Evolutionary conservation across 1,139 yeast genomes (phyloP), one percentile per base, ranked within the genome.

Genomic region (Candida mesenterica): DNA sequence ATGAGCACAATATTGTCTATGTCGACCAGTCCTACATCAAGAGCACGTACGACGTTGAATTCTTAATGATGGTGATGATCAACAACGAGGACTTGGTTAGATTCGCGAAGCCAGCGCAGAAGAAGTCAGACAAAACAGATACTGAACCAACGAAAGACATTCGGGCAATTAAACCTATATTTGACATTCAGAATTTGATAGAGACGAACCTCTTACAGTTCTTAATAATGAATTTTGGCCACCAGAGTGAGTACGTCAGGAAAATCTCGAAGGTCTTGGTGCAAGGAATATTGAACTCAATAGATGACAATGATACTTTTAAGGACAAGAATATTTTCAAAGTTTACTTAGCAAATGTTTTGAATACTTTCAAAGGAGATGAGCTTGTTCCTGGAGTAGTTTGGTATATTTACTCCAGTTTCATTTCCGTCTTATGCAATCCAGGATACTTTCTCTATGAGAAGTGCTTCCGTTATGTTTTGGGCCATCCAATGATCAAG

Each of bases 361-460:
- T 83, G 30, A 69, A 64, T 52, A 74, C 84, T 0, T 49, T 72
- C 19, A 55, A 60, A 15, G 50, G 49, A 24, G 16, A 24, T 12
- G 25, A 18, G 15, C 8, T 25, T 4, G 22, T 43, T n/a, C 43
- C 48, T 5, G 38, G 50, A 3, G 24, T 61, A 69, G 77, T 52
- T 52, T 57, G 46, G 74, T 58, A 48, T 44, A 29, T 49, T 10
- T 81, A 49, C 65, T 55, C 87, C 0, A 70, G 74, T 34, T 55
- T 88, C 28, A 61, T 78, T 4, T 76, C 79, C 4, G 64, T 86
- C 2, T 55, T 86, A 38, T 55, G 71, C 6, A 79, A 77, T 54
- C 96, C 89, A 1, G 81, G 75, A n/a, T 94, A 76, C 55, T 74
- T 63, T 52, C 57, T 90, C 30, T 86, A 83, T 54, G 95, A 87